phyloP scores from a whole-genome alignment of 805 yeast genomes.

The Saccharomycopsis olivae region DNA sequence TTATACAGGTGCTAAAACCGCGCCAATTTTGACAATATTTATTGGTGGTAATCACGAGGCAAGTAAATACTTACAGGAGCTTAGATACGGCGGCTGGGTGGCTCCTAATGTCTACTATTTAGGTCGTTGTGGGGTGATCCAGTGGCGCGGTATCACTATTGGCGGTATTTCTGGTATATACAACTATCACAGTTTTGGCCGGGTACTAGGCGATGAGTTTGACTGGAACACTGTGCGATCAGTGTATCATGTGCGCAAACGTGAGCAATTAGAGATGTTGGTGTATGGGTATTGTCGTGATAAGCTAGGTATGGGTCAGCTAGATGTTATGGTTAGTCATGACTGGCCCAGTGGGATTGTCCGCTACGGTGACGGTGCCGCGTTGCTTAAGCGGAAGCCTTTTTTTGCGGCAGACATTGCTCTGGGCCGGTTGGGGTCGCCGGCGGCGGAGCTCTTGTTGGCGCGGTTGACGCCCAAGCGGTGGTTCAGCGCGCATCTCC shows the following conservation, averaged over 20 bases:
- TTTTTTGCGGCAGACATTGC: slow-evolving; percentile 57
- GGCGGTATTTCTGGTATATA: slow-evolving; percentile 83
- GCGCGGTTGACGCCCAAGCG: slow-evolving; percentile 44
- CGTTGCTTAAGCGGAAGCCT: slow-evolving; percentile 49
- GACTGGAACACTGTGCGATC: slow-evolving; percentile 40
- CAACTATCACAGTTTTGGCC: slow-evolving; percentile 41
- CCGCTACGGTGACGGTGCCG: slow-evolving; percentile 44
- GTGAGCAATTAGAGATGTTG: slow-evolving; percentile 47
- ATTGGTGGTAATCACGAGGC: slow-evolving; percentile 97
- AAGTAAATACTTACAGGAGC: slow-evolving; percentile 60
- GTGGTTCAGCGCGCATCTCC: slow-evolving; percentile 91
- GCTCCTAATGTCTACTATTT: slow-evolving; percentile 79
- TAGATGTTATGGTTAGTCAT: slow-evolving; percentile 65
- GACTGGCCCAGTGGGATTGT: slow-evolving; percentile 91
- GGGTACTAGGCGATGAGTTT: slow-evolving; percentile 28
- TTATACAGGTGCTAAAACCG: slow-evolving; percentile 45
- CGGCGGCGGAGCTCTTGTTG: slow-evolving; percentile 49
- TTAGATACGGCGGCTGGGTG: slow-evolving; percentile 86
- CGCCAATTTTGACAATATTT: slow-evolving; percentile 72
- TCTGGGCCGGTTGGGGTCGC: slow-evolving; percentile 58
- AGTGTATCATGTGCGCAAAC: slow-evolving; percentile 64
- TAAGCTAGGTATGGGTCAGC: slow-evolving; percentile 16
- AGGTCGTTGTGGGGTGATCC: slow-evolving; percentile 67
- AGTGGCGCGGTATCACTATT: slow-evolving; percentile 67
- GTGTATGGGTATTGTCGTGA: slow-evolving; percentile 20